phyloP scores from a whole-genome alignment of 768 basidiomycete genomes.

The Hydnomerulius pinastri region DNA sequence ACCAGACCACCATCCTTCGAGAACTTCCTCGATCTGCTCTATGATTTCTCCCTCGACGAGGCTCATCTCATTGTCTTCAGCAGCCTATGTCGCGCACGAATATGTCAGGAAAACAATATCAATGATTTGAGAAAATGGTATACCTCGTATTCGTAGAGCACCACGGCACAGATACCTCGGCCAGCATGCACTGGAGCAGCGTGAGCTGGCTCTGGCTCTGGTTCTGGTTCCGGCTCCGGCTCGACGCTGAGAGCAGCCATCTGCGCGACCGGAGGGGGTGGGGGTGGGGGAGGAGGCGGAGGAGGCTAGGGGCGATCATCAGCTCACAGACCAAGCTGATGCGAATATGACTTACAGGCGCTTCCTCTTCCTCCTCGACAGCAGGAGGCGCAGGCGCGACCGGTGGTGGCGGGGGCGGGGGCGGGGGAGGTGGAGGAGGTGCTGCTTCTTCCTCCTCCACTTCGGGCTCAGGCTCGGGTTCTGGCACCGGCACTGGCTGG shows the following conservation, averaged over 20 bases:
- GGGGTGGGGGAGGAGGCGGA: slow-evolving; percentile 48
- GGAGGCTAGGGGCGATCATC: slow-evolving; percentile 34
- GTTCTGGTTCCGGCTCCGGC: slow-evolving; percentile 43
- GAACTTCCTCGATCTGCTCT: slow-evolving; percentile 79
- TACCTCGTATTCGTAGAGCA: slow-evolving; percentile 81
- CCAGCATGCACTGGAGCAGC: slow-evolving; percentile 15
- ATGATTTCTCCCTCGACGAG: slow-evolving; percentile 82
- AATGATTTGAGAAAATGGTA: background rate
- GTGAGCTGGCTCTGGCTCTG: slow-evolving; percentile 38
- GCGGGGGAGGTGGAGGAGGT: slow-evolving; percentile 14
- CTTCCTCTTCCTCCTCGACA: slow-evolving; percentile 18
- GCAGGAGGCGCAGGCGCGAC: slow-evolving; percentile 36
- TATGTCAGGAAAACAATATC: background rate
- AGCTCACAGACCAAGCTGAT: background rate
- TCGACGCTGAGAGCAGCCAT: slow-evolving; percentile 27
- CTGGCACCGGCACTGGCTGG: slow-evolving; percentile 17
- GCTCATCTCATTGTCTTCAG: slow-evolving; percentile 85
- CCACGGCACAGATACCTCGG: slow-evolving; percentile 68
- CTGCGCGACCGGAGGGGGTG: slow-evolving; percentile 43
- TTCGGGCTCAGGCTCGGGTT: slow-evolving; percentile 22
- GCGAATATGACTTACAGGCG: slow-evolving; percentile 4
- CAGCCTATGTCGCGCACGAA: slow-evolving; percentile 45
- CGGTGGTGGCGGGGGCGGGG: slow-evolving; percentile 32
- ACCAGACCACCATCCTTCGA: slow-evolving; percentile 93
- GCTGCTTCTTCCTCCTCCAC: slow-evolving; percentile 23